Percentiles rank a stretch among this genome's conserved stretches.
phyloP scores from a whole-genome alignment of 208 protist species.

The Angomonas ambiguus region DNA sequence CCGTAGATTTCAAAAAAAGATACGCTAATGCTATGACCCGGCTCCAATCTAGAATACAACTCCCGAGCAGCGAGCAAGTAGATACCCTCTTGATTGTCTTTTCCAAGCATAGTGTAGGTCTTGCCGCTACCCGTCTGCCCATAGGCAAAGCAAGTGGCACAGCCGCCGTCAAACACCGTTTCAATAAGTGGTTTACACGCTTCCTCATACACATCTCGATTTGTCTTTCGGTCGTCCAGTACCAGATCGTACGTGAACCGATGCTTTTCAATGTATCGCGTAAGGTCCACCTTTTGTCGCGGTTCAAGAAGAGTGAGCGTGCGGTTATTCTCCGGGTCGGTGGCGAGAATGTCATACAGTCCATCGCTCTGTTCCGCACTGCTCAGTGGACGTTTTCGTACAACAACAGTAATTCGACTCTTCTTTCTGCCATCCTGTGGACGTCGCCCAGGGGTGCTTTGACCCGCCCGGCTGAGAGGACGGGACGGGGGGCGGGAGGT shows the following conservation, averaged over 20 bases:
- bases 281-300: slow-evolving; percentile 94
- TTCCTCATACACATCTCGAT: slow-evolving; percentile 88
- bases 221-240: slow-evolving; percentile 89
- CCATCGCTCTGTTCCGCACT: slow-evolving; percentile 64
- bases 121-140: slow-evolving; percentile 92
- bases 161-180: slow-evolving; percentile 86
- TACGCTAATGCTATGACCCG: slow-evolving; percentile 51
- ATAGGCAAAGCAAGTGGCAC: slow-evolving; percentile 91
- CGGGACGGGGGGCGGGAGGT: slow-evolving; percentile 48
- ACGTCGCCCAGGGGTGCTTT: slow-evolving; percentile 33
- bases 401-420: slow-evolving; percentile 86
- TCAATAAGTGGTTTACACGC: slow-evolving; percentile 90
- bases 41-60: slow-evolving; percentile 69
- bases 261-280: slow-evolving; percentile 96
- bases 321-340: slow-evolving; percentile 75
- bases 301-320: slow-evolving; percentile 82
- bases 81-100: slow-evolving; percentile 80
- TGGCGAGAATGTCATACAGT: slow-evolving; percentile 87
- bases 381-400: slow-evolving; percentile 90
- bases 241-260: slow-evolving; percentile 95
- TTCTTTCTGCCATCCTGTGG: slow-evolving; percentile 28
- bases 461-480: slow-evolving; percentile 53
- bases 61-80: slow-evolving; percentile 72
- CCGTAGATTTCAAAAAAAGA: slow-evolving; percentile 90
- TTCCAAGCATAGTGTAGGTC: slow-evolving; percentile 91